Conservation (phyloP, 345 rosid species). For the Heritiera littoralis region DNA sequence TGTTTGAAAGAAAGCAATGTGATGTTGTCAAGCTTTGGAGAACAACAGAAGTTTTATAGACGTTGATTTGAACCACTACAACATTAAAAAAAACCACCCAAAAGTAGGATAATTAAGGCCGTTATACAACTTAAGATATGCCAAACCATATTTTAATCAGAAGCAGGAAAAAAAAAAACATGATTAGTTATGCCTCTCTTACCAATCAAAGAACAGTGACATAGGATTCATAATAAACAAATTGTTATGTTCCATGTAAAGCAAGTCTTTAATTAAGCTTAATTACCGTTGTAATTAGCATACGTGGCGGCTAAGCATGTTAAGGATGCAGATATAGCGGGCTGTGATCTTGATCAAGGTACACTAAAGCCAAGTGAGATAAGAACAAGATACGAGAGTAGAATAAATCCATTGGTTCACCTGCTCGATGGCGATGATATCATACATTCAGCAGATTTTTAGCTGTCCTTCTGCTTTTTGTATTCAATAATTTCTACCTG, state of each 20-base stretch:
- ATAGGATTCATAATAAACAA: neutral
- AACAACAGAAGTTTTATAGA: conserved; percentile 16
- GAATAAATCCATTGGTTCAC: neutral
- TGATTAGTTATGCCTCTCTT: conserved; percentile 3
- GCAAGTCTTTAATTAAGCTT: neutral
- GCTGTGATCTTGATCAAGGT: neutral
- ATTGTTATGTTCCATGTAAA: neutral
- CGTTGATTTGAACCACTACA: neutral
- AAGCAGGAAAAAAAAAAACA: neutral
- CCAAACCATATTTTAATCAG: conserved; percentile 1
- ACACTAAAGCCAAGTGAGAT: neutral
- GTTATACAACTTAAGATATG: neutral
- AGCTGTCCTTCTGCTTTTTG: neutral
- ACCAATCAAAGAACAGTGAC: neutral
- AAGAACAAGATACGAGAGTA: neutral
- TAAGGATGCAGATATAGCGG: neutral
- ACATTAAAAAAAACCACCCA: neutral
- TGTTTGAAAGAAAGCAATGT: neutral
- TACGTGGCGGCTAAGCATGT: neutral
- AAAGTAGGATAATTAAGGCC: conserved; percentile 10
- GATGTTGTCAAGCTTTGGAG: neutral
- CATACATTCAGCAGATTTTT: neutral
- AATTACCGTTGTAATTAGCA: conserved; percentile 6
- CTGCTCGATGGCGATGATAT: conserved; percentile 7
- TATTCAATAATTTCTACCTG: conserved; percentile 5